These are phyloP conservation scores for Hamamelis virginiana DNA, from an alignment of 164 flowering plant species.

Conservation along the genomic window DNA sequence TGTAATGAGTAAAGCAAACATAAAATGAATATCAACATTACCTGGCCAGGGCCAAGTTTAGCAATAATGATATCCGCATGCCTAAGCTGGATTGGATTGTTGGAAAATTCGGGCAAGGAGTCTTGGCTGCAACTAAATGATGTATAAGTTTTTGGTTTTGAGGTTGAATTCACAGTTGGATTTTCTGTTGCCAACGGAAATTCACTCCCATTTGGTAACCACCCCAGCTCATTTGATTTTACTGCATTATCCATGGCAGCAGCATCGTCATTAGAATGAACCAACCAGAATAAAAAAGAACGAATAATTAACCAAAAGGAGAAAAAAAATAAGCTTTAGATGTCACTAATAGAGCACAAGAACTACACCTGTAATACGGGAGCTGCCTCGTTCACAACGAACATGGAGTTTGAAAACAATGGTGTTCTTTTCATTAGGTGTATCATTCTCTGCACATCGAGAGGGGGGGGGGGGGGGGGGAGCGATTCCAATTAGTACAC, in stretches of 20 bases:
- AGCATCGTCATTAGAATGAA: slow-evolving; percentile 3
- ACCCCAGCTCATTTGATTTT: slow-evolving; percentile 61
- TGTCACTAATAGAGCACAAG: slow-evolving; percentile 3
- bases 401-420: slow-evolving; percentile 84
- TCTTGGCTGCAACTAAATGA: slow-evolving; percentile 72
- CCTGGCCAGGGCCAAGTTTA: slow-evolving; percentile 90
- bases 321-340: not conserved
- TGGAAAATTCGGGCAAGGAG: slow-evolving; percentile 59
- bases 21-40: slow-evolving; percentile 23
- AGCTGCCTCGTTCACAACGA: slow-evolving; percentile 43
- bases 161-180: slow-evolving; percentile 24
- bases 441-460: slow-evolving; percentile 76
- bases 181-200: slow-evolving; percentile 36
- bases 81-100: slow-evolving; percentile 46
- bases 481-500: not conserved
- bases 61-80: slow-evolving; percentile 60
- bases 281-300: not conserved
- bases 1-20: too few relatives aligned
- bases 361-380: slow-evolving; percentile 61
- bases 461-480: not conserved
- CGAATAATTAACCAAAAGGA: not conserved
- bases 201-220: slow-evolving; percentile 90
- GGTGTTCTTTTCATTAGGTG: slow-evolving; percentile 83
- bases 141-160: slow-evolving; percentile 70
- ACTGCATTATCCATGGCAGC: slow-evolving; percentile 47